These are phyloP conservation scores for Roridomyces roridus DNA, from an alignment of 768 basidiomycete species.

Conservation along the genomic window DNA sequence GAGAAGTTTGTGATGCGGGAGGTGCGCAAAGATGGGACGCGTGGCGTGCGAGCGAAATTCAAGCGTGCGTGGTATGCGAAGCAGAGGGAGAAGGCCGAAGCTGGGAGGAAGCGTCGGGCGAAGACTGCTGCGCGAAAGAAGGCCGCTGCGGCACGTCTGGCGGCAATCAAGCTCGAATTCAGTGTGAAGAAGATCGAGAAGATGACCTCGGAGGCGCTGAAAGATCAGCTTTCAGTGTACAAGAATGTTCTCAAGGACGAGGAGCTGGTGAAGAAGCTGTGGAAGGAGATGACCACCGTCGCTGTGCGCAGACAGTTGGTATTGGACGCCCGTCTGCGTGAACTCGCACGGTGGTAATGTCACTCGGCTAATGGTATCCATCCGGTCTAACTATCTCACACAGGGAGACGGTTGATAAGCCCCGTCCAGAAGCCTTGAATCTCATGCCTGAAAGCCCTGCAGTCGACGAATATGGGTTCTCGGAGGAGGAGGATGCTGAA, in stretches of 20 bases:
- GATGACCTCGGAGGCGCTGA: neutral
- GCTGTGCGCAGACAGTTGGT: neutral
- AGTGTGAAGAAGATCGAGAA: neutral
- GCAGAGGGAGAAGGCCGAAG: neutral
- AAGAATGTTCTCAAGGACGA: neutral
- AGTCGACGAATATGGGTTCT: too few species aligned
- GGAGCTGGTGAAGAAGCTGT: neutral
- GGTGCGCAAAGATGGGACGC: conserved; percentile 8
- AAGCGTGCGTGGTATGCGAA: neutral
- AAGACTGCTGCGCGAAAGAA: neutral
- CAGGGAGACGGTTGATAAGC: too few species aligned
- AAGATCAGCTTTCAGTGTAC: neutral
- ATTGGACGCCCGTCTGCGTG: neutral
- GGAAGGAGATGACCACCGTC: neutral
- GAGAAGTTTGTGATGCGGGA: conserved; percentile 19
- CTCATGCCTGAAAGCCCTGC: too few species aligned
- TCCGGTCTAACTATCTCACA: too few species aligned
- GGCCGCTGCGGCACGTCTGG: neutral
- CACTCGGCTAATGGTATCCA: too few species aligned
- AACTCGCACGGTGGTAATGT: neutral
- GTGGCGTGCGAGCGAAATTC: conserved; percentile 1
- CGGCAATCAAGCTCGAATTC: neutral
- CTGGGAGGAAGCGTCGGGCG: neutral
- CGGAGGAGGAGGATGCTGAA: too few species aligned
- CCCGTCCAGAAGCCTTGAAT: too few species aligned